Evolutionary conservation across 257 asterid genomes (phyloP).

Genomic region (Solanum tarijense): DNA sequence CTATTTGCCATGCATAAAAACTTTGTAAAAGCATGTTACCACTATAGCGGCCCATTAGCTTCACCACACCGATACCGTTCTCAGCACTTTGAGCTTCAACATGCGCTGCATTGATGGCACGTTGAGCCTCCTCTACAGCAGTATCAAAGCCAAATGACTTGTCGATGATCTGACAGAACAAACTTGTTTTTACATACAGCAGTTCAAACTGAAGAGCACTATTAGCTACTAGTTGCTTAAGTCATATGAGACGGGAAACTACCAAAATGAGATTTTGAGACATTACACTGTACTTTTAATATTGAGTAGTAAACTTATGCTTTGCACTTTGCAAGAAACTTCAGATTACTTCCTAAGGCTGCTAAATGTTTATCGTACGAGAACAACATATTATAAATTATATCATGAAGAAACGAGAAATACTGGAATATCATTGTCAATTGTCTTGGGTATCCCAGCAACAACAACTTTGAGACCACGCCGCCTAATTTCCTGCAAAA

Average conservation of each 20-base stretch:
- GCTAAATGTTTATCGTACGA: not conserved
- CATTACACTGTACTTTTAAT: not conserved
- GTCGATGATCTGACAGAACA: constrained; percentile 62
- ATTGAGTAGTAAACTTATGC: not conserved
- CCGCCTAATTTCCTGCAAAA: constrained; percentile 68
- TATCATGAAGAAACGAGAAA: constrained; percentile 10
- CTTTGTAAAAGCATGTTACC: constrained; percentile 34
- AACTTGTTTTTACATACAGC: not conserved
- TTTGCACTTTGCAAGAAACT: not conserved
- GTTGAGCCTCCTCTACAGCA: constrained; percentile 95
- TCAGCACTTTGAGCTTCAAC: constrained; percentile 94
- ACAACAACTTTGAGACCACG: constrained; percentile 85
- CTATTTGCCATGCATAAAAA: not conserved
- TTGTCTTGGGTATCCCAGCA: constrained; percentile 94
- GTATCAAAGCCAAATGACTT: constrained; percentile 89
- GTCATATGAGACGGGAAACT: not conserved
- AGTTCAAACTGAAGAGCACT: not conserved
- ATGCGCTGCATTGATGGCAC: constrained; percentile 95
- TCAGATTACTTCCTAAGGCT: not conserved
- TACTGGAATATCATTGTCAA: constrained; percentile 97
- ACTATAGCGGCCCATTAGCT: constrained; percentile 91
- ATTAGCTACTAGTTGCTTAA: not conserved
- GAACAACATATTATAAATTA: not conserved
- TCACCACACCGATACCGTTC: constrained; percentile 87
- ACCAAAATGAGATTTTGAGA: not conserved